Base-by-base conservation (phyloP, 257 asterid genomes). In the Catharanthus roseus region DNA sequence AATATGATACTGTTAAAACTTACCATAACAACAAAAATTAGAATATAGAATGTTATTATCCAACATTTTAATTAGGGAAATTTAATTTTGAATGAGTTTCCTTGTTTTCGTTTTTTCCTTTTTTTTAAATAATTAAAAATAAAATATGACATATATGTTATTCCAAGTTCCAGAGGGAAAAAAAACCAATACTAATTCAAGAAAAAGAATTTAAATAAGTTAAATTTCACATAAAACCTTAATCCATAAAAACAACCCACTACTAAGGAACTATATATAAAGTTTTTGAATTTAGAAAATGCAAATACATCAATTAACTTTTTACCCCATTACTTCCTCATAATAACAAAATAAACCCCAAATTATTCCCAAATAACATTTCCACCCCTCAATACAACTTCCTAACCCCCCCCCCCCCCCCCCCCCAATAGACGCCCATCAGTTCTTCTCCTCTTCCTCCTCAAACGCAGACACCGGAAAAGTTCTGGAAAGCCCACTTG, bases 381-480 rank as follows among this genome's bases (percentile, higher is more conserved):
- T 70, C 39, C 39, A 70, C 29, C 42, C 45, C 57, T 28, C 19
- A 29, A 69, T 5, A 34, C 15, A 15, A 68, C 66, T 10, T 18
- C 29, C 15, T 10, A 26, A 58, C 1, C 11, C 11, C 2, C 13
- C 4, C 4, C 6, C 39, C 15, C 38, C 65, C 23, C 3, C 13
- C 50, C 1, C 4, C 9, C 42, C 9, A 23, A 55, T 10, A 7
- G 7, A 33, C 1, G 8, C 10, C 18, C 4, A 10, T 23, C 13
- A 56, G 8, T 67, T 69, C 49, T 75, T 62, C 65, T 49, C 74
- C 19, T 69, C 79, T 10, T 76, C 79, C 24, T 70, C 75, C 10
- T 70, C 76, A 44, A 76, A 76, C 2, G 80, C 80, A 15, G 72
- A 21, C 24, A 18, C 80, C 50, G 80, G 80, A 42, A 70, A 76